Evolutionary conservation across 176 grass and related monocot species (phyloP).

Genomic region (Ananas comosus): DNA sequence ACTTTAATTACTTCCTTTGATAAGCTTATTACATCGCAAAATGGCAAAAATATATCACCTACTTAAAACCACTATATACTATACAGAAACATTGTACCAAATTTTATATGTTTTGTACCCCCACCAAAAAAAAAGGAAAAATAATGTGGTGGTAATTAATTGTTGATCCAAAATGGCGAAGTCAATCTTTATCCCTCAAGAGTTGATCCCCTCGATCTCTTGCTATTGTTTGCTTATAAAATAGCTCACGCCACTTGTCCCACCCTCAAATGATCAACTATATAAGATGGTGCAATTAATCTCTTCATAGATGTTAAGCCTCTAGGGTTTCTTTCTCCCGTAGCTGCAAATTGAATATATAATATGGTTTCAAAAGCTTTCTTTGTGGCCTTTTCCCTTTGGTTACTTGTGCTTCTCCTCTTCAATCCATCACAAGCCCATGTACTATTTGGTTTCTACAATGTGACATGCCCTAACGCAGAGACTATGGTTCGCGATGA

Average conservation of each 20-base stretch:
- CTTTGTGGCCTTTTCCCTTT: neutral
- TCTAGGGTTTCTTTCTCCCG: too few species aligned
- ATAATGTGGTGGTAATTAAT: neutral
- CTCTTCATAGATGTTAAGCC: neutral
- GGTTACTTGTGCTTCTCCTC: neutral
- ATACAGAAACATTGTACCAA: too few species aligned
- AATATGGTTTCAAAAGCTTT: neutral
- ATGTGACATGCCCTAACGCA: neutral
- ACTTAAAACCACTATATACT: too few species aligned
- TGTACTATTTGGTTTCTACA: neutral
- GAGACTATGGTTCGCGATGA: neutral
- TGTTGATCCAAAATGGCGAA: neutral
- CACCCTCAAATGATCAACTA: neutral
- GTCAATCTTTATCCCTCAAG: neutral
- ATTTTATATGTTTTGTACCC: too few species aligned
- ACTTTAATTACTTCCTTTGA: too few species aligned
- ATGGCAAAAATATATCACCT: too few species aligned
- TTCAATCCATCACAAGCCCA: neutral
- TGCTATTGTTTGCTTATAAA: neutral
- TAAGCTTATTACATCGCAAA: too few species aligned
- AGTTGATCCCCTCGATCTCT: neutral
- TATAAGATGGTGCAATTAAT: slow-evolving; percentile 1
- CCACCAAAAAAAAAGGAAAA: too few species aligned
- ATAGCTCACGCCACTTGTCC: neutral
- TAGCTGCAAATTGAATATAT: neutral